Conservation (phyloP, 106 monocot species). For the Agapanthus africanus region DNA sequence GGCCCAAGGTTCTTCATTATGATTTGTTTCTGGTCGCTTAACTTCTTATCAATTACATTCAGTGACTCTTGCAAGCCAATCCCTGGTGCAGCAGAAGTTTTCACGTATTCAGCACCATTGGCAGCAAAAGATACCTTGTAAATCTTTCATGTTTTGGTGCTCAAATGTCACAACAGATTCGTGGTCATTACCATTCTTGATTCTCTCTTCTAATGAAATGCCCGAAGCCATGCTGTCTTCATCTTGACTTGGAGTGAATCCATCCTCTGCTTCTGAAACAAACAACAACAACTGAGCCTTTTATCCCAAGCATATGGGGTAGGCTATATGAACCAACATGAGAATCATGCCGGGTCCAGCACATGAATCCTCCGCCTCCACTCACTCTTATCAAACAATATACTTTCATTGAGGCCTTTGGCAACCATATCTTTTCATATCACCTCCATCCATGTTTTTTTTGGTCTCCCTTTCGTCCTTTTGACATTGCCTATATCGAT, state of each 20-base stretch:
- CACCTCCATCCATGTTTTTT: too few species aligned
- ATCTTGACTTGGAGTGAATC: slow-evolving; percentile 4
- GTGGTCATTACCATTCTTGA: background rate
- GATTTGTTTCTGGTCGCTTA: slow-evolving; percentile 19
- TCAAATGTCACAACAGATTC: background rate
- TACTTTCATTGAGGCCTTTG: too few species aligned
- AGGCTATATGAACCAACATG: too few species aligned
- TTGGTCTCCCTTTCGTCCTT: too few species aligned
- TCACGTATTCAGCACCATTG: slow-evolving; percentile 20
- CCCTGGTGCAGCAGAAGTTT: slow-evolving; percentile 77
- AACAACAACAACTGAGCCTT: too few species aligned
- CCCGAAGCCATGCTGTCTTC: slow-evolving; percentile 2
- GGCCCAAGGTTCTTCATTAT: slow-evolving; percentile 23
- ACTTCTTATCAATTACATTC: slow-evolving; percentile 50
- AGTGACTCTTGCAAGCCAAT: slow-evolving; percentile 73
- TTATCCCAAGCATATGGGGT: too few species aligned
- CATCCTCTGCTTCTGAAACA: too few species aligned
- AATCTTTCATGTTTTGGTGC: background rate
- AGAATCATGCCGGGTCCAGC: too few species aligned
- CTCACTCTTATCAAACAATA: too few species aligned
- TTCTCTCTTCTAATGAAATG: slow-evolving; percentile 10
- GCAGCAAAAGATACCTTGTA: slow-evolving; percentile 5
- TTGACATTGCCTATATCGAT: too few species aligned
- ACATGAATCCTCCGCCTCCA: too few species aligned
- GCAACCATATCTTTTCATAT: too few species aligned